A percentile compares a stretch with the other conserved stretches of the same genome.
These are phyloP conservation scores for Nicotiana sylvestris DNA, from an alignment of 257 asterid species.

Conservation along the genomic window DNA sequence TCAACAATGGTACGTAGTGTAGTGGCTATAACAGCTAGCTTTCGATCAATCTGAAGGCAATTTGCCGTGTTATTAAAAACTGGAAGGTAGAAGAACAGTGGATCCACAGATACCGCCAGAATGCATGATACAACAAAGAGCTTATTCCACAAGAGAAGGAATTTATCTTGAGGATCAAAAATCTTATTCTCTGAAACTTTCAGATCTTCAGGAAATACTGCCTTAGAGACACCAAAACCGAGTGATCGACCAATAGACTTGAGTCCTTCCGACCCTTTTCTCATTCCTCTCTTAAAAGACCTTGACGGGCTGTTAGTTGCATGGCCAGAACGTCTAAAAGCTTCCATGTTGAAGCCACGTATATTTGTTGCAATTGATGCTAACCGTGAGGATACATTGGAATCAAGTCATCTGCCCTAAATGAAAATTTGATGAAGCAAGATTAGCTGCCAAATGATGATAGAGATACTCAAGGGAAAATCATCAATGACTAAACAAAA, in stretches of 20 bases:
- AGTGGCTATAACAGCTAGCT: slow-evolving; percentile 73
- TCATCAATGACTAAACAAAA: background rate
- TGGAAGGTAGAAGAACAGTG: slow-evolving; percentile 87
- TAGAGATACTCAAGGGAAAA: background rate
- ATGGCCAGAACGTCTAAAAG: slow-evolving; percentile 35
- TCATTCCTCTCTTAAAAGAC: slow-evolving; percentile 62
- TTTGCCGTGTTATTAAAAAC: slow-evolving; percentile 54
- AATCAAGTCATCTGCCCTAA: slow-evolving; percentile 59
- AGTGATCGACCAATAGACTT: slow-evolving; percentile 71
- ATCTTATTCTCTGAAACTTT: slow-evolving; percentile 61
- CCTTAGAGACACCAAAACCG: slow-evolving; percentile 65
- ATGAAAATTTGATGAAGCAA: background rate
- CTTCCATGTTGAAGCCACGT: slow-evolving; percentile 61
- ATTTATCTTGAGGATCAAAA: slow-evolving; percentile 93
- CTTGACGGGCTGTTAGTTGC: slow-evolving; percentile 37
- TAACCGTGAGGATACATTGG: slow-evolving; percentile 32
- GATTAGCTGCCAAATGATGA: background rate
- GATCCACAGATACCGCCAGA: slow-evolving; percentile 81
- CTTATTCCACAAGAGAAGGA: slow-evolving; percentile 79
- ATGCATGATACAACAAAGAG: slow-evolving; percentile 74
- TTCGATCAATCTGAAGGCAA: slow-evolving; percentile 78
- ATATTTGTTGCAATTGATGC: slow-evolving; percentile 56
- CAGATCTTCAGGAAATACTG: slow-evolving; percentile 94
- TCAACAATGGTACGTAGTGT: slow-evolving; percentile 72
- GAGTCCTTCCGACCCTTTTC: slow-evolving; percentile 79